These are phyloP conservation scores for Phaeosphaeriaceae sp. DNA, from an alignment of 2,329 filamentous ascomycete species.

Conservation along the genomic window DNA sequence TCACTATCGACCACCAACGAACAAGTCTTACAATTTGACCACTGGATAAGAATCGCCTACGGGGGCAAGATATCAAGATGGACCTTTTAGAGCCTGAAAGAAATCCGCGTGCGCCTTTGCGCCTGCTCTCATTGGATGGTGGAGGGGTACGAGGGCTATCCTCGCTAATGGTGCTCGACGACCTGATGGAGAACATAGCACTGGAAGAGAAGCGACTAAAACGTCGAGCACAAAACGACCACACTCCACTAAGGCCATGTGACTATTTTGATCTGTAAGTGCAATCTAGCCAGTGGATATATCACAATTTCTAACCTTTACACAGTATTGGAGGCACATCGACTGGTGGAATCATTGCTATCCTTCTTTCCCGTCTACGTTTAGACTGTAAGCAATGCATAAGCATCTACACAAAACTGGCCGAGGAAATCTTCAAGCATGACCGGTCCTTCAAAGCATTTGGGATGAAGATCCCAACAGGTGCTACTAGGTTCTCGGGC, in stretches of 20 bases:
- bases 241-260: conserved; percentile 42
- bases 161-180: conserved; percentile 47
- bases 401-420: conserved; percentile 44
- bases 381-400: conserved; percentile 48
- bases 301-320: background rate
- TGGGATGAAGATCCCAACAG: conserved; percentile 45
- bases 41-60: background rate
- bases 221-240: conserved; percentile 31
- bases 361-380: conserved; percentile 47
- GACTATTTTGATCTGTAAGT: conserved; percentile 50
- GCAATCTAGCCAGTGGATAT: background rate
- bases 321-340: conserved; percentile 46
- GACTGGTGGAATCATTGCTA: conserved; percentile 50
- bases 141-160: conserved; percentile 50
- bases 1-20: background rate
- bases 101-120: conserved; percentile 42
- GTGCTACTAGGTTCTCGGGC: conserved; percentile 46
- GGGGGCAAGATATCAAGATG: conserved; percentile 19
- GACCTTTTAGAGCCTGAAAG: conserved; percentile 33
- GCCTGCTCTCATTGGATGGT: conserved; percentile 46
- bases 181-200: conserved; percentile 49
- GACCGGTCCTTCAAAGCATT: conserved; percentile 44
- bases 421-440: conserved; percentile 48
- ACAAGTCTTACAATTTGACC: background rate
- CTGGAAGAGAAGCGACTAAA: conserved; percentile 47